phyloP scores from a whole-genome alignment of 73 alveolate species.

The Effrenium voratum region DNA sequence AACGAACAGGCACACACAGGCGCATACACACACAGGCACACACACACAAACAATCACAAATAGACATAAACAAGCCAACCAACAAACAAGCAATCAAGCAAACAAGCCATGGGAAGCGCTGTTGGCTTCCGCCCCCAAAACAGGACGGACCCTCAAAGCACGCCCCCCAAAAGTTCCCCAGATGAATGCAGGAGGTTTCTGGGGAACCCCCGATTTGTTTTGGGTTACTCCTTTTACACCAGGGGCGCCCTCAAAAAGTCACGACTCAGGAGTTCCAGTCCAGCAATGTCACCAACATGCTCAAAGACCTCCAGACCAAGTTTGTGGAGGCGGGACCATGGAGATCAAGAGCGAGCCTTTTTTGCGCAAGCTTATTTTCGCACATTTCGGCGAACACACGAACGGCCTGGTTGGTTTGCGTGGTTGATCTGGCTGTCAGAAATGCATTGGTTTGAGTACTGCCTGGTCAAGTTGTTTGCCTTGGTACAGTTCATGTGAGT shows the following conservation, averaged over 20 bases:
- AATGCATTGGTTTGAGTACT: too few relatives aligned
- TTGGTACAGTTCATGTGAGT: neutral
- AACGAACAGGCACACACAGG: too few relatives aligned
- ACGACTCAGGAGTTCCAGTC: conserved; percentile 57
- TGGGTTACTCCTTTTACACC: neutral
- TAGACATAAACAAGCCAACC: neutral
- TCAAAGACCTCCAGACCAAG: conserved; percentile 46
- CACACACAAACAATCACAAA: too few relatives aligned
- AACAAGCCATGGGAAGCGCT: too few relatives aligned
- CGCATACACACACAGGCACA: neutral
- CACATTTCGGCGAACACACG: too few relatives aligned
- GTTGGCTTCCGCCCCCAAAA: neutral
- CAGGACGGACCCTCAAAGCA: neutral
- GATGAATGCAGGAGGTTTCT: neutral
- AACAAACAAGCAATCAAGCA: too few relatives aligned
- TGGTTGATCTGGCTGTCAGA: neutral
- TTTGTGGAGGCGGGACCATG: conserved; percentile 26
- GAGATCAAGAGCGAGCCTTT: neutral
- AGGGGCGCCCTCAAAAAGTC: neutral
- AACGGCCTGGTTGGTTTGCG: neutral
- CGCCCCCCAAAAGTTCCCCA: neutral
- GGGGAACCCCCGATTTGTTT: neutral
- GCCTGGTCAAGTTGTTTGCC: neutral
- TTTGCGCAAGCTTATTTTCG: neutral
- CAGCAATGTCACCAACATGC: conserved; percentile 52